Base-by-base conservation (phyloP, 495 filamentous ascomycete species). In the Podospora tetraspora region DNA sequence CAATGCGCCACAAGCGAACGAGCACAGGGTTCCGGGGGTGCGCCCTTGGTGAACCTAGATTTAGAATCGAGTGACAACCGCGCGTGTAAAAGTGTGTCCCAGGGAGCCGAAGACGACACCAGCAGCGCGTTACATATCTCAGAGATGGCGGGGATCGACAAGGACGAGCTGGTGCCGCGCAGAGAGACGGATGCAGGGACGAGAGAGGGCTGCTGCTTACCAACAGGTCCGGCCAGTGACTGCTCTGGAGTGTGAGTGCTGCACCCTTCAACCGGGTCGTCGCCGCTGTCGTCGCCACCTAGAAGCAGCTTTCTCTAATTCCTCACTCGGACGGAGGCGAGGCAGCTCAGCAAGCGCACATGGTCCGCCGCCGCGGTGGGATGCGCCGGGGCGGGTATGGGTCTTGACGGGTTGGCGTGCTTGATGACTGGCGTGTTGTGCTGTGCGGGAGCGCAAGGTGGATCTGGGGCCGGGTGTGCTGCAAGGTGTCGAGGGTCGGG, bases 271-370 rank as follows among this genome's bases (percentile, higher is more conserved):
- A 25, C 25, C 25, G 3, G 25, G 16, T 52, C 1, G 9, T 16
- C 24, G 21, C 37, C 12, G 16, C 23, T 52, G 25, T 43, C 24
- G 27, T 57, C 43, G 69, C 70, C 70, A 71, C 70, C 70, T 71
- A 71, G 70, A 43, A 71, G 70, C 63, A 71, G 66, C 70, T 13
- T 62, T 22, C 25, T 23, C 25, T 60, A 23, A 29, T 57, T 8
- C 43, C 22, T 16, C 23, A 4, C 22, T 16, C 23, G 4, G 32
- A 22, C 9, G 57, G 6, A 8, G 37, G 58, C 34, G 32, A 57
- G 34, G 62, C 13, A 19, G 22, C n/a, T 61, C n/a, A 43, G 37
- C 37, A 58, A 56, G 37, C 58, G 37, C 65, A 13, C 60, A 68
- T 57, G 43, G 8, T 24, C 60, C 21, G 66, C 13, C 25, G 60